Evolutionary conservation across 1,284 basidiomycete species (phyloP), one percentile per base, ranked within the genome.

Genomic region (Irpex lacteus): DNA sequence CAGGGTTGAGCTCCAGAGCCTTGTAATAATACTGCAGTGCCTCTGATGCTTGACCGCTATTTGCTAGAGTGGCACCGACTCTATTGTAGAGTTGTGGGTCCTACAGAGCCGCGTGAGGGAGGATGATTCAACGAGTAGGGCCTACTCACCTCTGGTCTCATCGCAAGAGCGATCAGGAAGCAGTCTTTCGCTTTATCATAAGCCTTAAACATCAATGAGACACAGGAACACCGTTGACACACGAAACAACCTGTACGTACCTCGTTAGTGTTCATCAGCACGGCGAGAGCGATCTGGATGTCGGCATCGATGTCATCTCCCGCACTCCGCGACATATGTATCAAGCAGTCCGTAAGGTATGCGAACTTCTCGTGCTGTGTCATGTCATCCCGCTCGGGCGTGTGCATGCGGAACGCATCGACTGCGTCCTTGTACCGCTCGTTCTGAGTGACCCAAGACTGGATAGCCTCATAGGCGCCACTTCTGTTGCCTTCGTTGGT

Each of bases 21-120:
- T 87, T 87, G 72, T 91, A 87, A 76, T 99, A 99, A 76, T 95
- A 98, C 68, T 91, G 81, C 15, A 98, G 82, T 7, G 98, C 96
- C 66, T 95, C 89, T 52, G 87, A 87, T 18, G 94, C 87, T 59
- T 85, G 83, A 0, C 97, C 96, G 69, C 87, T 92, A 75, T 99
- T 99, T 56, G 96, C 96, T 73, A 98, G 88, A 1, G 96, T 98
- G 15, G 97, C 97, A 13, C 97, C 97, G 32, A 98, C 92, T 26
- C 97, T 88, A 75, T 99, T 99, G 78, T 96, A 98, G 66, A 99
- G 77, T 57, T 97, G 80, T 92, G 95, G 98, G 73, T 99, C 97
- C 92, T 96, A 60, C 49, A 15, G 18, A 61, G 53, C 4, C 56
- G 9, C 32, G 13, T 9, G 18, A 18, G 47, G 18, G 37, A 53